Evolutionary conservation across 164 flowering plant genomes (phyloP).

Genomic region (Aristolochia fimbriata): DNA sequence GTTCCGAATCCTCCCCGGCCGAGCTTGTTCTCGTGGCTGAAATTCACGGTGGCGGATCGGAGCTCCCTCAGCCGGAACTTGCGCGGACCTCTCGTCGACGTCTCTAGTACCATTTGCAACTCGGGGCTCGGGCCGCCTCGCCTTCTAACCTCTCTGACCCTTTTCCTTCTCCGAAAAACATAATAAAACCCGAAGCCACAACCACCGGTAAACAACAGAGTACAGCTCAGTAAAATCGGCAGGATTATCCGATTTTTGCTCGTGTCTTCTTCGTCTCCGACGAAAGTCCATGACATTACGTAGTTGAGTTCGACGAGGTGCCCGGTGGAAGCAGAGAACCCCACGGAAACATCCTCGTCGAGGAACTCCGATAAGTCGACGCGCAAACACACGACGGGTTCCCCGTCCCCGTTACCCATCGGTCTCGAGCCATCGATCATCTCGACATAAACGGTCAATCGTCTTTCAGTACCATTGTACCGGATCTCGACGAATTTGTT

Average conservation of each 20-base stretch:
- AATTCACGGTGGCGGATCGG: constrained; percentile 37
- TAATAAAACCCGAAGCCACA: constrained; percentile 1
- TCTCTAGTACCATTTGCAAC: constrained; percentile 24
- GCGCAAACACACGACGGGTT: constrained; percentile 9
- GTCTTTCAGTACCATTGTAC: constrained; percentile 22
- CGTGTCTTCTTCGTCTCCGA: constrained; percentile 12
- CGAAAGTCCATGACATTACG: constrained; percentile 34
- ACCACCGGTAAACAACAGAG: constrained; percentile 6
- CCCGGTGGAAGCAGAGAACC: constrained; percentile 12
- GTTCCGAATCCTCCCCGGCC: constrained; percentile 65
- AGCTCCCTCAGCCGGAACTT: constrained; percentile 41
- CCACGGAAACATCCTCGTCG: constrained; percentile 8
- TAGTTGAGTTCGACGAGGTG: constrained; percentile 23
- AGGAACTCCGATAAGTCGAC: constrained; percentile 22
- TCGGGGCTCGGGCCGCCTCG: constrained; percentile 3
- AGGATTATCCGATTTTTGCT: not conserved
- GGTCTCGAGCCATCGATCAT: not conserved
- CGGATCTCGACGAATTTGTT: constrained; percentile 11
- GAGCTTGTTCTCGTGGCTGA: constrained; percentile 34
- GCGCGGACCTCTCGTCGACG: constrained; percentile 26
- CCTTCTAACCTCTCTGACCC: not conserved
- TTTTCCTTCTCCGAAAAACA: constrained; percentile 6
- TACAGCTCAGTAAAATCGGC: constrained; percentile 23
- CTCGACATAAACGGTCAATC: constrained; percentile 13
- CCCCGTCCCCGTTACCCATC: not conserved